Percentiles rank a stretch among this genome's conserved stretches.
Evolutionary conservation across 75 land plant genomes (phyloP).

Genomic region (Isoetes taiwanensis): DNA sequence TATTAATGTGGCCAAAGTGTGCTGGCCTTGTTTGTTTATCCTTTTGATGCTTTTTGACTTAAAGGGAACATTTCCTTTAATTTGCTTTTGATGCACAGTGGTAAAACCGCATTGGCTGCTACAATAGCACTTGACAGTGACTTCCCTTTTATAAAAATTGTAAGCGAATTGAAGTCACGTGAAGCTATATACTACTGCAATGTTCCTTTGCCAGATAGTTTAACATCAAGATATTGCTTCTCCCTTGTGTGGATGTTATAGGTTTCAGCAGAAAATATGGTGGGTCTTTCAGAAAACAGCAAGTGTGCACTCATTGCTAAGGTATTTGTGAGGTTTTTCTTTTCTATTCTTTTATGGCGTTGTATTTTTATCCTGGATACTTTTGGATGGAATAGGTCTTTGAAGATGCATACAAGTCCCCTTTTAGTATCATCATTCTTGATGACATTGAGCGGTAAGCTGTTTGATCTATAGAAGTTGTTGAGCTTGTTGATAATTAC

Average conservation of each 20-base stretch:
- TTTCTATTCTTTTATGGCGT: neutral
- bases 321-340: slow-evolving; percentile 24
- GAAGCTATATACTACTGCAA: neutral
- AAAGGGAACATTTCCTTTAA: too few species aligned
- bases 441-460: slow-evolving; percentile 94
- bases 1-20: too few species aligned
- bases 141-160: slow-evolving; percentile 89
- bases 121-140: slow-evolving; percentile 87
- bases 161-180: slow-evolving; percentile 24
- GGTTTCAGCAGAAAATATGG: slow-evolving; percentile 82
- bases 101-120: slow-evolving; percentile 89
- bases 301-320: slow-evolving; percentile 83
- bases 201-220: neutral
- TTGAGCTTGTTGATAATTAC: too few species aligned
- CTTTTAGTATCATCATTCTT: slow-evolving; percentile 82
- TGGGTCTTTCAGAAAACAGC: slow-evolving; percentile 66
- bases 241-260: slow-evolving; percentile 17
- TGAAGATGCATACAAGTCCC: slow-evolving; percentile 99
- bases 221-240: neutral
- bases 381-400: slow-evolving; percentile 46
- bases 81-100: too few species aligned
- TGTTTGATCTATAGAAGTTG: neutral
- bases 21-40: too few species aligned
- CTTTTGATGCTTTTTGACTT: too few species aligned
- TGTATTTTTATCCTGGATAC: neutral